These are phyloP conservation scores for Aphanomyces cochlioides DNA, from an alignment of 352 stramenopile genomes.

Conservation along the genomic window DNA sequence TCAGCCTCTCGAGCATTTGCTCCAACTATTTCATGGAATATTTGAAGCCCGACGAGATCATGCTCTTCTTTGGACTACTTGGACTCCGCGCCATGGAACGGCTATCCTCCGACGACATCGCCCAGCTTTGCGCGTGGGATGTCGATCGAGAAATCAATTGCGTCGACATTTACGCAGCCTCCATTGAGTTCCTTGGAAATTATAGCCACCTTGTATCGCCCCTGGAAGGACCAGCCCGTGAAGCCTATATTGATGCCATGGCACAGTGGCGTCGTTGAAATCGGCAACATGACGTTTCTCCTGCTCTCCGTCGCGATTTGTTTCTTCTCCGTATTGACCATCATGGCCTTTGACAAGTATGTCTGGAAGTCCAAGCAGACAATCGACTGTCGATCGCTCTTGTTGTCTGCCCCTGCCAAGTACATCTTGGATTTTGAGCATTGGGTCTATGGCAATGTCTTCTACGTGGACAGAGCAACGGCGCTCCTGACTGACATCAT, in stretches of 20 bases:
- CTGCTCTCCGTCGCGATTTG: conserved; percentile 1
- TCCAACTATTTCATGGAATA: conserved; percentile 10
- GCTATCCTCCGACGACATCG: background rate
- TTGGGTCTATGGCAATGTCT: conserved; percentile 4
- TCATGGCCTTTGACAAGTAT: background rate
- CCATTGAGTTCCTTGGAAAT: background rate
- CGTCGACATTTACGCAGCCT: background rate
- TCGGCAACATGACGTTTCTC: conserved; percentile 5
- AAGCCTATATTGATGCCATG: background rate
- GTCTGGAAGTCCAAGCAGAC: background rate
- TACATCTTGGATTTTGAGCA: conserved; percentile 23
- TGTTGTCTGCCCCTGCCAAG: conserved; percentile 25
- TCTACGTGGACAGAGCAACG: conserved; percentile 17
- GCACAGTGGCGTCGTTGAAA: conserved; percentile 21
- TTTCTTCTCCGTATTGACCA: background rate
- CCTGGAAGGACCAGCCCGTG: background rate
- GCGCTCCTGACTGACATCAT: conserved; percentile 26
- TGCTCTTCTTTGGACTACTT: conserved; percentile 10
- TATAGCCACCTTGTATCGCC: no score
- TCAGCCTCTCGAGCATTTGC: conserved; percentile 10
- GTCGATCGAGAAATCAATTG: background rate
- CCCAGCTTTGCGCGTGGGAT: background rate
- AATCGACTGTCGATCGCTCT: conserved; percentile 13
- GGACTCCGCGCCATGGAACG: background rate
- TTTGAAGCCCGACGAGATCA: conserved; percentile 2